These are phyloP conservation scores for Tulasnella sp. DNA, from an alignment of 768 basidiomycete species.

Conservation along the genomic window DNA sequence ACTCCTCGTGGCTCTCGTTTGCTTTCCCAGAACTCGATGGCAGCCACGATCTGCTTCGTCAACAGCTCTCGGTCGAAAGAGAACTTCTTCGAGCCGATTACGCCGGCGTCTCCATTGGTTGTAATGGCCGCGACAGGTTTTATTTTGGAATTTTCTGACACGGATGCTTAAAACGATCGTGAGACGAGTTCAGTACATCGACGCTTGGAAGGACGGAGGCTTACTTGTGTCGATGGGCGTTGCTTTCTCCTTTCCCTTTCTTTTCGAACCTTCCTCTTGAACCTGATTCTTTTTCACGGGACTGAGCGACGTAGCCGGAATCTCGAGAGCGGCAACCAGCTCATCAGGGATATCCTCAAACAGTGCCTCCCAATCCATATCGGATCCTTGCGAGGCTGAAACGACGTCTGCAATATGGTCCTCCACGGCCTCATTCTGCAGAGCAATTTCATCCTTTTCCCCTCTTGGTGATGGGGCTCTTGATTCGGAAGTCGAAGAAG, in stretches of 20 bases:
- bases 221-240: not conserved
- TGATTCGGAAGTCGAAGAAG: not conserved
- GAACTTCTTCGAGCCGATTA: constrained; percentile 31
- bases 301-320: not conserved
- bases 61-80: constrained; percentile 27
- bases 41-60: constrained; percentile 26
- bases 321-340: not conserved
- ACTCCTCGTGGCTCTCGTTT: constrained; percentile 30
- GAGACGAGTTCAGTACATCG: not conserved
- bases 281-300: not conserved
- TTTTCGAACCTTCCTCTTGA: not conserved
- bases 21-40: constrained; percentile 32
- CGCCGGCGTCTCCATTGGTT: not conserved
- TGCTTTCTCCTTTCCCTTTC: not conserved
- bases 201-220: not conserved
- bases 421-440: not conserved
- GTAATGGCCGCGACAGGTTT: not conserved
- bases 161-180: not conserved
- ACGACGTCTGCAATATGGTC: not conserved
- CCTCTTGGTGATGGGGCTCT: not conserved
- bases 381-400: not conserved
- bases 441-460: not conserved
- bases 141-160: not conserved
- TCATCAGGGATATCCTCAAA: not conserved
- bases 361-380: constrained; percentile 10